phyloP scores from a whole-genome alignment of 192 early-diverging fungal species.

The Umbelopsis isabellina region DNA sequence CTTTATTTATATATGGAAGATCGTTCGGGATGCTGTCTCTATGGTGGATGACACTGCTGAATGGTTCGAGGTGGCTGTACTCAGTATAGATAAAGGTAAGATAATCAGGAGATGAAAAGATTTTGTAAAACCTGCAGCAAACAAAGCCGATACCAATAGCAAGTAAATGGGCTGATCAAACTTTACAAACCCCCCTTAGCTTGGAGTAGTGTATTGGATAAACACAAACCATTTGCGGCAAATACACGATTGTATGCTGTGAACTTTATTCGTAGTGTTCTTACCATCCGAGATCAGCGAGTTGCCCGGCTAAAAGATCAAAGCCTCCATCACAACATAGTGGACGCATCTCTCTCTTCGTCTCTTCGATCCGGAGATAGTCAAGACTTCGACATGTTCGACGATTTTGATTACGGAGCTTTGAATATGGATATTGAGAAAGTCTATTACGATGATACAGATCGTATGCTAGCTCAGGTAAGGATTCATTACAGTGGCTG shows the following conservation, averaged over 20 bases:
- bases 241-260: constrained; percentile 1
- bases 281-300: constrained; percentile 7
- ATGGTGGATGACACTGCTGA: background rate
- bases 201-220: constrained; percentile 7
- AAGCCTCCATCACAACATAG: background rate
- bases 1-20: constrained; percentile 13
- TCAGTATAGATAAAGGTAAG: constrained; percentile 10
- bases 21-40: constrained; percentile 11
- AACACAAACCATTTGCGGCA: background rate
- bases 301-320: constrained; percentile 2
- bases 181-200: constrained; percentile 1
- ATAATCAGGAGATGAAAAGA: no score
- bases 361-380: background rate
- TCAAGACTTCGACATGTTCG: constrained; percentile 19
- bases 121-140: no score
- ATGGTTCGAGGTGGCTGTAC: background rate
- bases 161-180: no score
- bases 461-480: constrained; percentile 2
- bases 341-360: background rate
- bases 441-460: constrained; percentile 4
- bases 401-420: constrained; percentile 18
- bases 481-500: no score
- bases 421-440: constrained; percentile 17
- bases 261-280: constrained; percentile 12
- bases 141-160: no score